phyloP scores from a whole-genome alignment of 2,329 filamentous ascomycete genomes.

The Fusarium floridanum region DNA sequence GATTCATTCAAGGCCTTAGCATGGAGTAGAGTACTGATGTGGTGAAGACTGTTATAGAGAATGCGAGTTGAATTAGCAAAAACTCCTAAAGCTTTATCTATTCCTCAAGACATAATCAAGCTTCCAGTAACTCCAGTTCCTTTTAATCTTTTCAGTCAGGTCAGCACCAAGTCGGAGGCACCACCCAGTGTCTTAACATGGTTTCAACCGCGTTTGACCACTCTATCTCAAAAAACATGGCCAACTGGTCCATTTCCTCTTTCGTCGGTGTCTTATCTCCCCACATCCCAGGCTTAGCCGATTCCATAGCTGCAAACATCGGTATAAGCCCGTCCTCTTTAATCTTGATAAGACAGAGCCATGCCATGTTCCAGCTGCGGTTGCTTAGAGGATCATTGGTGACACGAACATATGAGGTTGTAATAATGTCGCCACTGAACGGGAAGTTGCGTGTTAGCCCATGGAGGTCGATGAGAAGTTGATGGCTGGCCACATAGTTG shows the following conservation, averaged over 20 bases:
- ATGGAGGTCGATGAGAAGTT: neutral
- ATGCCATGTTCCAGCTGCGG: slow-evolving; percentile 3
- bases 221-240: neutral
- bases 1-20: too few relatives aligned
- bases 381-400: neutral
- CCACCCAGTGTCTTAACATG: neutral
- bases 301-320: neutral
- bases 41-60: too few relatives aligned
- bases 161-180: neutral
- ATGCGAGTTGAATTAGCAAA: too few relatives aligned
- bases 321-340: neutral
- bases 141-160: neutral
- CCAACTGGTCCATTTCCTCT: neutral
- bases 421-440: neutral
- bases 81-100: neutral
- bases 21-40: too few relatives aligned
- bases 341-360: neutral
- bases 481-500: neutral
- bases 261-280: neutral
- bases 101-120: neutral
- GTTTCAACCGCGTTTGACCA: neutral
- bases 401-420: neutral
- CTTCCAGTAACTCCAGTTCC: neutral
- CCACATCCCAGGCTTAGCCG: neutral
- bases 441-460: neutral